A percentile compares a stretch with the other conserved stretches of the same genome.
Conservation (phyloP, 2,329 filamentous ascomycete species). For the Ceratocystis lukuohia region DNA sequence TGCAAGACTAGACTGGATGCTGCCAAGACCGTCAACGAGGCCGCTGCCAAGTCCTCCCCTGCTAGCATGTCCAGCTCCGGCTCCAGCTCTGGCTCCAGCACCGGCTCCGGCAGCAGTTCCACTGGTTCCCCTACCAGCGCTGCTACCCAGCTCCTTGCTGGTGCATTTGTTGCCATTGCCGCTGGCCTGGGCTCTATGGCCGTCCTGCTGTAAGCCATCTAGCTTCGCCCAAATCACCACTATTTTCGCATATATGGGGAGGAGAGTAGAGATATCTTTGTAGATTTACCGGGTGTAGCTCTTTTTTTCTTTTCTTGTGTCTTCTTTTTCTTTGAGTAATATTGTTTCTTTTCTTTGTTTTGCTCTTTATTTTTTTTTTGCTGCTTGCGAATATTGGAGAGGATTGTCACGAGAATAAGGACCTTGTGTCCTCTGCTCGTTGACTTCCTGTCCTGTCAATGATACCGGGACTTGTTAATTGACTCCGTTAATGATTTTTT, state of each 20-base stretch:
- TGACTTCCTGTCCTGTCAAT: conserved; percentile 5
- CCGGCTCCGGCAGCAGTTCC: not conserved
- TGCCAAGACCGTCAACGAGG: conserved; percentile 44
- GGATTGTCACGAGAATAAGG: not conserved
- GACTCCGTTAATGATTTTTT: conserved; percentile 1
- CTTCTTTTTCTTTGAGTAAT: conserved; percentile 9
- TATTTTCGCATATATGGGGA: not conserved
- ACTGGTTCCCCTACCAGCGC: not conserved
- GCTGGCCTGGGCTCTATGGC: conserved; percentile 11
- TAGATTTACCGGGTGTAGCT: conserved; percentile 4
- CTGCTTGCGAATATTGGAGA: not conserved
- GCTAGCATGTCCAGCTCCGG: conserved; percentile 9
- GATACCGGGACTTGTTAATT: conserved; percentile 8
- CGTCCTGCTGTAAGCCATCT: conserved; percentile 12
- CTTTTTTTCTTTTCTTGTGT: conserved; percentile 8
- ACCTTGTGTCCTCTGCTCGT: conserved; percentile 6
- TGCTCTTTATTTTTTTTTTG: not conserved
- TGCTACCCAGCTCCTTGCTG: conserved; percentile 3
- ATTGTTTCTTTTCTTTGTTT: conserved; percentile 14
- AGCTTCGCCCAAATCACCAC: not conserved
- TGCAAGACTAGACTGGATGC: conserved; percentile 48
- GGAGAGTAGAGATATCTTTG: not conserved
- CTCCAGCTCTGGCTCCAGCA: conserved; percentile 5
- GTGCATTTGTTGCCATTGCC: conserved; percentile 11
- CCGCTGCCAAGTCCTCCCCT: conserved; percentile 28